Percentiles rank a stretch among this genome's conserved stretches.
phyloP scores from a whole-genome alignment of 768 basidiomycete genomes.

The Boletus sensibilis region DNA sequence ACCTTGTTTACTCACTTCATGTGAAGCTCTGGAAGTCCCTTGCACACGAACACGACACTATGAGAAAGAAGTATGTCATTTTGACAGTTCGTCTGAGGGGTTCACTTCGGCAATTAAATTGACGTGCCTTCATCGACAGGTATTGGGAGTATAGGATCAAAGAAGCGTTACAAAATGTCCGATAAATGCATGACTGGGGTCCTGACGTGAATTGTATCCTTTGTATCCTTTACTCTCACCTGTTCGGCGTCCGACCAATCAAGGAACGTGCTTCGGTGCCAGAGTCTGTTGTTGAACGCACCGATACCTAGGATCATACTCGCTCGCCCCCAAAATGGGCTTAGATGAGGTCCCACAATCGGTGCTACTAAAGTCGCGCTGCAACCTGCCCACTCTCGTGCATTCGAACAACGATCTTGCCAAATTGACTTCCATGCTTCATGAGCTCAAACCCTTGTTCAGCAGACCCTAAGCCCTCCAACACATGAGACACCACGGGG shows the following conservation, averaged over 20 bases:
- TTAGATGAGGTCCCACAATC: not conserved
- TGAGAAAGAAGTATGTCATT: constrained; percentile 67
- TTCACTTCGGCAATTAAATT: constrained; percentile 26
- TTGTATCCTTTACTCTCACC: not conserved
- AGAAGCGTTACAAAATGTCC: constrained; percentile 39
- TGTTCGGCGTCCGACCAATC: not conserved
- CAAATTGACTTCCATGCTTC: constrained; percentile 65
- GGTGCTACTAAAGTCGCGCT: constrained; percentile 24
- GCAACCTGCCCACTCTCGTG: constrained; percentile 21
- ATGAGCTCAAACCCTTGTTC: constrained; percentile 73
- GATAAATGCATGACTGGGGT: constrained; percentile 16
- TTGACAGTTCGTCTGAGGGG: constrained; percentile 5
- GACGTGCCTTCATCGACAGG: constrained; percentile 37
- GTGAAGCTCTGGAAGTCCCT: constrained; percentile 68
- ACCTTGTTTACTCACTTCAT: constrained; percentile 12
- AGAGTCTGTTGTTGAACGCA: not conserved
- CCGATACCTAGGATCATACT: not conserved
- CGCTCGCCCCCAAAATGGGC: not conserved
- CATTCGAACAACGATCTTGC: constrained; percentile 69
- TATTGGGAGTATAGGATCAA: constrained; percentile 78
- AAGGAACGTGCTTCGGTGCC: not conserved
- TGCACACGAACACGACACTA: constrained; percentile 67
- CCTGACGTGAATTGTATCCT: constrained; percentile 8
- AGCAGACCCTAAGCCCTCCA: constrained; percentile 62
- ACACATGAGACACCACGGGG: constrained; percentile 66